Evolutionary conservation across 2,329 filamentous ascomycete genomes (phyloP).

Genomic region (Ophidiomyces ophidiicola): DNA sequence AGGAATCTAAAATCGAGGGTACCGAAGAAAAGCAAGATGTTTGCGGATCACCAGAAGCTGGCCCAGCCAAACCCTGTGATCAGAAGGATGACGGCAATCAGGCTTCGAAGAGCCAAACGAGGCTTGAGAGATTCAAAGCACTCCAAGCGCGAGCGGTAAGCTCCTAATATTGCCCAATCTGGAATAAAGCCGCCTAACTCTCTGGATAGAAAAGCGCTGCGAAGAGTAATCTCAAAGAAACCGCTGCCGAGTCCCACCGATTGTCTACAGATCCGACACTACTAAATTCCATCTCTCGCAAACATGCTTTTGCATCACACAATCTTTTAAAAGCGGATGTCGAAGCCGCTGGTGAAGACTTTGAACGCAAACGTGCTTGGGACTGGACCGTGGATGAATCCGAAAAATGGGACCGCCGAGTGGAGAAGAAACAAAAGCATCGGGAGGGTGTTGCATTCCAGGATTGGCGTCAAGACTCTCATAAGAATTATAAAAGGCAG

Average conservation of each 20-base stretch:
- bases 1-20: background rate
- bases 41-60: background rate
- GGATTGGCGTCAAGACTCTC: slow-evolving; percentile 75
- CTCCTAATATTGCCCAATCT: slow-evolving; percentile 5
- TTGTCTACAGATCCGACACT: slow-evolving; percentile 64
- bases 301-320: slow-evolving; percentile 76
- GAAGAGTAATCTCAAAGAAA: slow-evolving; percentile 63
- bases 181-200: background rate
- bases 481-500: slow-evolving; percentile 90
- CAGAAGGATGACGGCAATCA: background rate
- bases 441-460: slow-evolving; percentile 80
- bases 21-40: background rate
- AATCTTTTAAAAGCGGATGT: slow-evolving; percentile 89
- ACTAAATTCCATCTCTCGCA: slow-evolving; percentile 66
- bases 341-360: slow-evolving; percentile 74
- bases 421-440: slow-evolving; percentile 72
- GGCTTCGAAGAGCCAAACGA: slow-evolving; percentile 40
- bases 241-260: slow-evolving; percentile 68
- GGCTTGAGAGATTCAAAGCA: slow-evolving; percentile 72
- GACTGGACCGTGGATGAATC: slow-evolving; percentile 95
- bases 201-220: slow-evolving; percentile 29
- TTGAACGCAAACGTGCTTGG: slow-evolving; percentile 96
- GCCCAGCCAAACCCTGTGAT: background rate
- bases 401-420: slow-evolving; percentile 82
- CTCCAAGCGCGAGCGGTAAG: slow-evolving; percentile 62